Base-by-base conservation (phyloP, 768 basidiomycete genomes). In the Lentinus brumalis region DNA sequence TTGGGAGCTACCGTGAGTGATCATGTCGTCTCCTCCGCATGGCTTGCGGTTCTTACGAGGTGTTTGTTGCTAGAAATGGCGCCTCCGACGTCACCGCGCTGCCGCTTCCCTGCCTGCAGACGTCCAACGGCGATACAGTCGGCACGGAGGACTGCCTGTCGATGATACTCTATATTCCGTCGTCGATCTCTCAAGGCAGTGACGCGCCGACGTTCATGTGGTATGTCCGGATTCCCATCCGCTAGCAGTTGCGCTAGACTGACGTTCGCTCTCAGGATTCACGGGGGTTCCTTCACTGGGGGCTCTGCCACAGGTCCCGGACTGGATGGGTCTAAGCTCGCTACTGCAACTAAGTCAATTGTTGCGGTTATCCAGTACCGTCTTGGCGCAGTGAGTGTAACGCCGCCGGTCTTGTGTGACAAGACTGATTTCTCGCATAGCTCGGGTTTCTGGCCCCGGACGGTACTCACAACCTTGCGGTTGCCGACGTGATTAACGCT, bases 311-410 rank as follows among this genome's bases (percentile, higher is more conserved):
- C 84, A 9, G 84, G 77, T 29, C 81, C 89, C 14, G 91, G 87
- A 32, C 75, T 96, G 11, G 90, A 94, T 71, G 93, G 91, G 1
- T 88, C 89, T 7, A 83, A 80, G 4, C 82, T 95, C 15, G 92
- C 92, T 0, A 68, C 80, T 29, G 82, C 83, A 1, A 89, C 89
- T 6, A 79, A 85, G 50, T 87, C 91, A 5, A 87, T 95, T 57
- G 91, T 95, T 16, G 87, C 86, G 8, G 86, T 92, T 15, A 77
- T 93, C 30, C 93, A 95, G 71, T 94, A 95, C 69, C 85, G 94
- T 53, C 79, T 91, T n/a, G 92, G 90, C 47, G 84, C 83, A 60
- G 85, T 92, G 70, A 64, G 87, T 77, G 51, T 38, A 26, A 45
- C 59, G 60, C 14, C 39, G 11, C 44, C 16, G 5, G 16, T 57